These are phyloP conservation scores for Guyanaporus albipodus DNA, from an alignment of 768 basidiomycete genomes.

Conservation along the genomic window DNA sequence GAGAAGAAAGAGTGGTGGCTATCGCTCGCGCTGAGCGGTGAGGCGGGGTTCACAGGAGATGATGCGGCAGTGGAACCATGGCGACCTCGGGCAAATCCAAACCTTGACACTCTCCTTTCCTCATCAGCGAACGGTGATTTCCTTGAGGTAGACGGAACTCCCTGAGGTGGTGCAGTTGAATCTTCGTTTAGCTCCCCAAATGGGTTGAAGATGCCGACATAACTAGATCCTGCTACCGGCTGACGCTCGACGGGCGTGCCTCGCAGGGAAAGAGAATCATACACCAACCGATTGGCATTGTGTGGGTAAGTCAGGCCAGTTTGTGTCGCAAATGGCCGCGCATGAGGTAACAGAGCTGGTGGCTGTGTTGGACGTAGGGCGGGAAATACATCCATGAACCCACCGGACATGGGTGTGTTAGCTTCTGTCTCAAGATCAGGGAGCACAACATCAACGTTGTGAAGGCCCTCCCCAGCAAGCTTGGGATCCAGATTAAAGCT, in stretches of 20 bases:
- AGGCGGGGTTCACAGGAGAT: slow-evolving; percentile 54
- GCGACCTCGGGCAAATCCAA: slow-evolving; percentile 74
- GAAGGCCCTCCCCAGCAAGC: slow-evolving; percentile 46
- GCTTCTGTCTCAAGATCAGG: slow-evolving; percentile 47
- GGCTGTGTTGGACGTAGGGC: slow-evolving; percentile 41
- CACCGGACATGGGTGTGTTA: slow-evolving; percentile 56
- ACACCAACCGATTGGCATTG: slow-evolving; percentile 47
- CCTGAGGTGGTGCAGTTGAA: slow-evolving; percentile 27
- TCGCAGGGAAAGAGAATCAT: slow-evolving; percentile 46
- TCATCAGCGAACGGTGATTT: slow-evolving; percentile 51
- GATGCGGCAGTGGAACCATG: slow-evolving; percentile 55
- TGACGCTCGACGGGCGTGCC: slow-evolving; percentile 44
- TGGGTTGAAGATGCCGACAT: slow-evolving; percentile 77
- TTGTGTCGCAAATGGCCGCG: slow-evolving; percentile 41
- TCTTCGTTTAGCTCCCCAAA: slow-evolving; percentile 64
- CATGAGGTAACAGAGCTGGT: slow-evolving; percentile 19
- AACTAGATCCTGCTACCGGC: slow-evolving; percentile 45
- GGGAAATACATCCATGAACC: slow-evolving; percentile 70
- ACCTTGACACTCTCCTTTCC: slow-evolving; percentile 67
- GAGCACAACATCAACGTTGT: slow-evolving; percentile 40
- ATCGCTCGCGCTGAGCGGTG: slow-evolving; percentile 51
- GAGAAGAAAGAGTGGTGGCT: slow-evolving; percentile 48
- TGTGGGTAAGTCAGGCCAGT: slow-evolving; percentile 53
- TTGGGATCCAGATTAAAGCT: slow-evolving; percentile 86
- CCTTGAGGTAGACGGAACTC: slow-evolving; percentile 29